A percentile compares a stretch with the other conserved stretches of the same genome.
Evolutionary conservation across 306 rosid species (phyloP).

Genomic region (Quercus parvula): DNA sequence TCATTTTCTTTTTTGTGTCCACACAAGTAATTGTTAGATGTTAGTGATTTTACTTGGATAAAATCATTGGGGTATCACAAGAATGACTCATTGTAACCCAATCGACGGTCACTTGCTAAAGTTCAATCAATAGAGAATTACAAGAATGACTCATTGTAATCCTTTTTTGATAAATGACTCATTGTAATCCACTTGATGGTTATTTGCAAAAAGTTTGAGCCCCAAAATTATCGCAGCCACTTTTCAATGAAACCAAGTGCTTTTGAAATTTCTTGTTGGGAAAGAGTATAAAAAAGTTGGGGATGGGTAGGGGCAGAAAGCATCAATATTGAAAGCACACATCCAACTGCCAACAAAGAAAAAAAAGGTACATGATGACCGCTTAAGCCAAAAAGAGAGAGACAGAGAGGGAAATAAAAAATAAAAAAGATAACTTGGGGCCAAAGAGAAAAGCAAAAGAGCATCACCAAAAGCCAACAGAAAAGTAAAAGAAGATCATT

Average conservation of each 20-base stretch:
- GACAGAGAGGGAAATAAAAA: not conserved
- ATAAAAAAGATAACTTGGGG: constrained; percentile 8
- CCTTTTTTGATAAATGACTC: not conserved
- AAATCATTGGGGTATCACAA: no score
- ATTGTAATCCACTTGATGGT: not conserved
- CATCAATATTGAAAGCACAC: no score
- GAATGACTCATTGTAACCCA: no score
- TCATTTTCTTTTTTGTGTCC: no score
- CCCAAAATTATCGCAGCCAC: not conserved
- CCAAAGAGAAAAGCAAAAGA: constrained; percentile 8
- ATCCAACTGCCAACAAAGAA: no score
- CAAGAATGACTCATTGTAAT: not conserved
- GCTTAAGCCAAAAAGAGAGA: constrained; percentile 3
- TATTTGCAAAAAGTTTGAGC: not conserved
- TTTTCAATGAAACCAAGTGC: not conserved
- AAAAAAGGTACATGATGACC: not conserved
- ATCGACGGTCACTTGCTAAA: not conserved
- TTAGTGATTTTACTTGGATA: no score
- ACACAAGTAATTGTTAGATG: no score
- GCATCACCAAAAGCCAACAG: not conserved
- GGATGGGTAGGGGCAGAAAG: not conserved
- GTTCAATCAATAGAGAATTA: not conserved
- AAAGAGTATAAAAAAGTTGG: not conserved
- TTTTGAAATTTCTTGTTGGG: not conserved
- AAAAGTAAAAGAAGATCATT: not conserved